These are phyloP conservation scores for Jamesozyma gamospora DNA, from an alignment of 805 yeast genomes.

Conservation along the genomic window DNA sequence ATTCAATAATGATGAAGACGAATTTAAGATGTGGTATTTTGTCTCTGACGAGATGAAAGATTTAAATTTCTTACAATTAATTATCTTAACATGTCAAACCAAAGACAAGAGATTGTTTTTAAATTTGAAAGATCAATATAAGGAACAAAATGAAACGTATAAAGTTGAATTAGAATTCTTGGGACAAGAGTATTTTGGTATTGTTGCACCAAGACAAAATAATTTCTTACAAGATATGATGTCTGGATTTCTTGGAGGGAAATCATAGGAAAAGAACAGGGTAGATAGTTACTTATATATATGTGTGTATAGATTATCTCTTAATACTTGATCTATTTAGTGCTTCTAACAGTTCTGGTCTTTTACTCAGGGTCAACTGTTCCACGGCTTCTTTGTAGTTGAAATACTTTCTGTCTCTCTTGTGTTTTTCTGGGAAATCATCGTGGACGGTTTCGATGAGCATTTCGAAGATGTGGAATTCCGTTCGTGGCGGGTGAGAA, in stretches of 20 bases:
- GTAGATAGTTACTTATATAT: neutral
- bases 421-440: constrained; percentile 65
- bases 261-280: neutral
- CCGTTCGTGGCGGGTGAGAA: constrained; percentile 58
- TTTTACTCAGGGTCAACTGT: constrained; percentile 43
- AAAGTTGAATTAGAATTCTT: constrained; percentile 41
- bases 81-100: constrained; percentile 49
- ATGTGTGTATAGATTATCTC: neutral
- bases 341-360: constrained; percentile 62
- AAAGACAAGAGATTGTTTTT: constrained; percentile 43
- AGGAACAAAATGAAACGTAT: constrained; percentile 18
- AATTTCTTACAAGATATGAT: constrained; percentile 65
- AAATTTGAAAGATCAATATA: constrained; percentile 44
- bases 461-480: constrained; percentile 83
- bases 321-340: constrained; percentile 40
- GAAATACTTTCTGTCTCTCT: constrained; percentile 68
- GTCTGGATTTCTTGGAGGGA: constrained; percentile 48
- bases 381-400: constrained; percentile 55
- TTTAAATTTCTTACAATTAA: constrained; percentile 60
- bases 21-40: constrained; percentile 31
- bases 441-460: constrained; percentile 42
- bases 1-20: constrained; percentile 21
- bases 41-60: constrained; percentile 36
- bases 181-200: constrained; percentile 55
- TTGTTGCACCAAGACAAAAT: constrained; percentile 41